Evolutionary conservation across 1,139 yeast genomes (phyloP).

Genomic region (Kodamaea suecica): DNA sequence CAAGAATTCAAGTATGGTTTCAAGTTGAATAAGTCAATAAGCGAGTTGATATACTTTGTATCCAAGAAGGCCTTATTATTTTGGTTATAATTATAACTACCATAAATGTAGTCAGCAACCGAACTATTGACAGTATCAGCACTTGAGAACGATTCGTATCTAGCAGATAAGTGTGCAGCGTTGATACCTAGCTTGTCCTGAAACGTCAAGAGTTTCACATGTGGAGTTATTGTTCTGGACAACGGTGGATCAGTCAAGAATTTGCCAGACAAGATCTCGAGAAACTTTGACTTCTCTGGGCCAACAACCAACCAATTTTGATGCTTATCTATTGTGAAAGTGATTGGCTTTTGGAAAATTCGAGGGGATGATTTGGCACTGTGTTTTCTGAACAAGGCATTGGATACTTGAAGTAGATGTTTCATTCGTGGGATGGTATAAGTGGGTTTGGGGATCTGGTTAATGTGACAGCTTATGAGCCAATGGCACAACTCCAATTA

Average conservation of each 20-base stretch:
- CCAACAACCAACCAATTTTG: conserved; percentile 36
- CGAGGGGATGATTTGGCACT: conserved; percentile 8
- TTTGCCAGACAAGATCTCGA: conserved; percentile 33
- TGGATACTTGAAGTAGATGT: conserved; percentile 12
- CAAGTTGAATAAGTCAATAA: conserved; percentile 54
- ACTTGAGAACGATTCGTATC: conserved; percentile 74
- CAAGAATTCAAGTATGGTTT: conserved; percentile 61
- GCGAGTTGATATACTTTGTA: conserved; percentile 31
- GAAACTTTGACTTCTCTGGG: conserved; percentile 31
- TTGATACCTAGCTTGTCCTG: conserved; percentile 52
- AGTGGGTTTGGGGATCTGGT: no score
- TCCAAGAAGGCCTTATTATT: conserved; percentile 19
- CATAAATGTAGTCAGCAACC: conserved; percentile 53
- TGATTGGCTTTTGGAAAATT: conserved; percentile 26
- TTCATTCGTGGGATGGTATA: no score
- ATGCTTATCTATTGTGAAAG: conserved; percentile 21
- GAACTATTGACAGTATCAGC: conserved; percentile 72
- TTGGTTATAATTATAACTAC: conserved; percentile 48
- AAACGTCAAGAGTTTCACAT: conserved; percentile 57
- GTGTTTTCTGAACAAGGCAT: conserved; percentile 17
- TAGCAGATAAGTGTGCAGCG: conserved; percentile 79
- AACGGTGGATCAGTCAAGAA: conserved; percentile 52
- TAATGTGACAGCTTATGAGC: no score
- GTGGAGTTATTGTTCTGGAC: conserved; percentile 53
- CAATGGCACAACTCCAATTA: no score